A percentile compares a stretch with the other conserved stretches of the same genome.
Conservation (phyloP, 2,329 filamentous ascomycete genomes). For the Fusarium annulatum region DNA sequence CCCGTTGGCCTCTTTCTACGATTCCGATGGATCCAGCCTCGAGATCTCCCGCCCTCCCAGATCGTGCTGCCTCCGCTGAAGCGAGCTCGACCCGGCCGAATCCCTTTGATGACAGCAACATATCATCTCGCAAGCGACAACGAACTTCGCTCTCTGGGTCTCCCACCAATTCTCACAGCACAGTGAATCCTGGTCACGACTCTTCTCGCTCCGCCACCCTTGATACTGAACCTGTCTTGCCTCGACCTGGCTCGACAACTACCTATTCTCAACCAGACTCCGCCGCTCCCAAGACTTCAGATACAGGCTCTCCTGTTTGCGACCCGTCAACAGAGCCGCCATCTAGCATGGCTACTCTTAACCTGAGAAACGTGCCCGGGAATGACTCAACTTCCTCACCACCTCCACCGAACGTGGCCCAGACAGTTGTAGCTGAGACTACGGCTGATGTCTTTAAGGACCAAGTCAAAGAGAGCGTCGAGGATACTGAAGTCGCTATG, state of each 20-base stretch:
- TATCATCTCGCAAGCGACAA: conserved; percentile 69
- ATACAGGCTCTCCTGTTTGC: conserved; percentile 47
- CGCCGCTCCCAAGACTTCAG: conserved; percentile 58
- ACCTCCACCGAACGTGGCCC: conserved; percentile 48
- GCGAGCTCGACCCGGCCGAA: conserved; percentile 71
- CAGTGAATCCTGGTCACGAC: conserved; percentile 49
- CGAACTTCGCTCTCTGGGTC: conserved; percentile 69
- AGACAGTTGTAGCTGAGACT: conserved; percentile 1
- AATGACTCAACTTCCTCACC: conserved; percentile 58
- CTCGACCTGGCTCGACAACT: conserved; percentile 36
- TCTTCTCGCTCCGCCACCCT: conserved; percentile 49
- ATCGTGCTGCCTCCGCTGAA: conserved; percentile 71
- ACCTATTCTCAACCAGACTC: conserved; percentile 55
- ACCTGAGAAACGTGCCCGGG: conserved; percentile 62
- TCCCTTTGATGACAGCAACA: conserved; percentile 70
- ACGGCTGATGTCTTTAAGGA: conserved; percentile 29
- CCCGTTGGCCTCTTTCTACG: conserved; percentile 49
- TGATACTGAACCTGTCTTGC: conserved; percentile 45
- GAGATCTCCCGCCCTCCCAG: conserved; percentile 62
- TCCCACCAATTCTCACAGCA: conserved; percentile 63
- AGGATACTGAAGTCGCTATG: conserved; percentile 57
- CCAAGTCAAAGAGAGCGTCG: conserved; percentile 58
- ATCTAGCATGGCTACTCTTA: conserved; percentile 70
- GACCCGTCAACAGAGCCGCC: conserved; percentile 51
- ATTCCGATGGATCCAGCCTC: conserved; percentile 66